Conservation (phyloP, 208 protist species). For the Trypanosoma caninum region DNA sequence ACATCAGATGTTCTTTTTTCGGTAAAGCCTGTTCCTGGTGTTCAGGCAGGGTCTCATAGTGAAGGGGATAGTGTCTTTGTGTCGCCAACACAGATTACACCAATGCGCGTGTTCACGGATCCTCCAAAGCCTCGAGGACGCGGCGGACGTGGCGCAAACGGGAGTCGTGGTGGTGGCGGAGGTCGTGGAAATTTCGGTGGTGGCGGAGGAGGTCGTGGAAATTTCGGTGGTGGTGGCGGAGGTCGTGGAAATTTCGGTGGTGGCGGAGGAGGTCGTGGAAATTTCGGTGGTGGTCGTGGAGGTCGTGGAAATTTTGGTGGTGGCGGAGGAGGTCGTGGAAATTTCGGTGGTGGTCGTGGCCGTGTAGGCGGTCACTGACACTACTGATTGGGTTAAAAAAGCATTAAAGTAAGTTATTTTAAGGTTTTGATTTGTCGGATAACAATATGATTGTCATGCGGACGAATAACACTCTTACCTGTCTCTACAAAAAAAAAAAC, state of each 20-base stretch:
- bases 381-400: too few species aligned
- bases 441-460: too few species aligned
- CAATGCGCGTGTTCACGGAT: slow-evolving; percentile 83
- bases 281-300: slow-evolving; percentile 33
- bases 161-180: slow-evolving; percentile 15
- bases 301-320: slow-evolving; percentile 32
- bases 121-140: slow-evolving; percentile 83
- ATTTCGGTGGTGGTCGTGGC: slow-evolving; percentile 40
- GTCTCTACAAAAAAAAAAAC: too few species aligned
- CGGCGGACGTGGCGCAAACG: slow-evolving; percentile 65
- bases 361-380: slow-evolving; percentile 46
- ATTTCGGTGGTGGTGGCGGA: slow-evolving; percentile 25
- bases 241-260: slow-evolving; percentile 27
- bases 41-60: slow-evolving; percentile 78
- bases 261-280: slow-evolving; percentile 26
- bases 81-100: slow-evolving; percentile 81
- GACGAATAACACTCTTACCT: too few species aligned
- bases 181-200: too few species aligned
- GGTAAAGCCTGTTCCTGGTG: slow-evolving; percentile 81
- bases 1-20: slow-evolving; percentile 90
- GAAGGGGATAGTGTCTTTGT: slow-evolving; percentile 87
- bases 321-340: slow-evolving; percentile 30
- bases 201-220: slow-evolving; percentile 32
- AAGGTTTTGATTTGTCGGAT: too few species aligned
- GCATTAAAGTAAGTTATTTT: too few species aligned